Conservation (phyloP, 2,329 filamentous ascomycete species). For the Venturiaceae sp. region DNA sequence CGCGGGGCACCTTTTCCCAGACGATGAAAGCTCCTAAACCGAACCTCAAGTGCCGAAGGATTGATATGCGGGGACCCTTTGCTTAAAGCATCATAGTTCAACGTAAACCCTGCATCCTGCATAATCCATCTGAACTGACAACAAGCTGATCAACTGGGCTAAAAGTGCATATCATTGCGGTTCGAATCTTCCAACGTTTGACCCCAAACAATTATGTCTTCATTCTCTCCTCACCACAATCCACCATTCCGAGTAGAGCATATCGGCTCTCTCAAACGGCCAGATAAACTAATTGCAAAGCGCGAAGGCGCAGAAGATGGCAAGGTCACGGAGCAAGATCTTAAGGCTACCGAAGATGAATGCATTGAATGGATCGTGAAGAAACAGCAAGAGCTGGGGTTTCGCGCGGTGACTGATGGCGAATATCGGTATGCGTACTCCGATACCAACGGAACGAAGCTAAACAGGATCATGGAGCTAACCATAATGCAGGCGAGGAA, state of each 20-base stretch:
- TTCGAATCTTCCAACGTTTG: background rate
- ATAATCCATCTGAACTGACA: background rate
- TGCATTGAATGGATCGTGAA: conserved; percentile 56
- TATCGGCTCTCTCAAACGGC: conserved; percentile 60
- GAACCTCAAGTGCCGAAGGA: background rate
- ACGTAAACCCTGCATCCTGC: background rate
- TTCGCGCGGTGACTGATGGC: conserved; percentile 57
- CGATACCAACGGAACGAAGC: conserved; percentile 5
- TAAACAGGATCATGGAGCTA: background rate
- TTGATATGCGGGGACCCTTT: background rate
- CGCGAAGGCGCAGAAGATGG: conserved; percentile 43
- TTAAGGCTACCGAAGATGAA: conserved; percentile 53
- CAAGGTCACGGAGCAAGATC: conserved; percentile 23
- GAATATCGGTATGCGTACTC: conserved; percentile 37
- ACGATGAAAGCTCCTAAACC: background rate
- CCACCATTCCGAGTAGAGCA: conserved; percentile 64
- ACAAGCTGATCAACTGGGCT: background rate
- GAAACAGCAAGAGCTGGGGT: conserved; percentile 52
- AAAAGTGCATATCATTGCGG: background rate
- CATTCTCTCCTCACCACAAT: background rate
- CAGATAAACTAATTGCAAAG: conserved; percentile 49
- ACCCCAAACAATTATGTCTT: background rate
- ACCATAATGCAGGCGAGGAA: conserved; percentile 22
- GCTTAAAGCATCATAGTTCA: background rate
- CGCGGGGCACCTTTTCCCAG: too few species aligned